phyloP scores from a whole-genome alignment of 2,329 filamentous ascomycete species.

The Emmonsiellopsis sp. region DNA sequence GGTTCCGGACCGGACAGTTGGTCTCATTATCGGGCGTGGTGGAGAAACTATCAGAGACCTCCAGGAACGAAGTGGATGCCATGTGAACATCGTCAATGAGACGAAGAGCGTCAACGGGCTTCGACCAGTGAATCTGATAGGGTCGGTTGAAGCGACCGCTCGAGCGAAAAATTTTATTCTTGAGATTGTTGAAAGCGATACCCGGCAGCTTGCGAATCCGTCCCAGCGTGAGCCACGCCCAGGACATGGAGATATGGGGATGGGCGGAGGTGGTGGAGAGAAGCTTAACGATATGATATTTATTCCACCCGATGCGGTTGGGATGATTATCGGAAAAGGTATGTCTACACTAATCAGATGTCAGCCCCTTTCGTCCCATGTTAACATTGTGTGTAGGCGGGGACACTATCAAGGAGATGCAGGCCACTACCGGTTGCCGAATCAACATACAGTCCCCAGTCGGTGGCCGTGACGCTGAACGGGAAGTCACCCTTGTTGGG shows the following conservation, averaged over 20 bases:
- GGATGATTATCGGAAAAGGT: constrained; percentile 93
- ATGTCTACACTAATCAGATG: constrained; percentile 1
- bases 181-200: constrained; percentile 91
- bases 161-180: constrained; percentile 80
- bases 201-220: constrained; percentile 23
- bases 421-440: constrained; percentile 78
- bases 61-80: constrained; percentile 85
- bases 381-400: constrained; percentile 43
- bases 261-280: constrained; percentile 14
- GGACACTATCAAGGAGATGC: constrained; percentile 92
- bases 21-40: constrained; percentile 85
- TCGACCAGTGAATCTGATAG: constrained; percentile 83
- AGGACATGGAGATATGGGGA: constrained; percentile 18
- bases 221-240: constrained; percentile 14
- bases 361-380: not conserved
- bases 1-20: constrained; percentile 88
- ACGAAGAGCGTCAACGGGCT: constrained; percentile 87
- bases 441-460: constrained; percentile 80
- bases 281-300: constrained; percentile 76
- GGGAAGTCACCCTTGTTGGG: constrained; percentile 80
- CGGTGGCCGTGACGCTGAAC: constrained; percentile 62
- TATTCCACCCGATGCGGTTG: constrained; percentile 83
- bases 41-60: constrained; percentile 89
- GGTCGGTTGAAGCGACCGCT: constrained; percentile 62
- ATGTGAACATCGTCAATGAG: constrained; percentile 91